phyloP scores from a whole-genome alignment of 2,329 filamentous ascomycete species.

The Septoria linicola region DNA sequence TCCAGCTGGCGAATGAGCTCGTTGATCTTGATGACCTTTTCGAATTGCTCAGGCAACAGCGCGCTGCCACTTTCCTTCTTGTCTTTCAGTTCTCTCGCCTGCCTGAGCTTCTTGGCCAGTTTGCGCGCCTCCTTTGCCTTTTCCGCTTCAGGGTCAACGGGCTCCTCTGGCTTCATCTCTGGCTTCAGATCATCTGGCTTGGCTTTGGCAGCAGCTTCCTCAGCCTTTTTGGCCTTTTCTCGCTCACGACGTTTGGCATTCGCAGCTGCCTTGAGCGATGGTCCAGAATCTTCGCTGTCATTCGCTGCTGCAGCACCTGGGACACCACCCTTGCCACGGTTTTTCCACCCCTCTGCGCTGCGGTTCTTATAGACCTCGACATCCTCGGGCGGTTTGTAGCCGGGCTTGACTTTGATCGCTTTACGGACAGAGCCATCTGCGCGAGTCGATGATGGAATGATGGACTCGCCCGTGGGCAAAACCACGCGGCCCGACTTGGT shows the following conservation, averaged over 20 bases:
- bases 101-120: constrained; percentile 89
- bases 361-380: constrained; percentile 95
- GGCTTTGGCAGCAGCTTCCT: constrained; percentile 61
- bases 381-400: constrained; percentile 92
- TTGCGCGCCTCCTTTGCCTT: constrained; percentile 90
- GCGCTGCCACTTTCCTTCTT: constrained; percentile 86
- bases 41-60: constrained; percentile 88
- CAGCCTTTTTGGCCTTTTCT: constrained; percentile 56
- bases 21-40: constrained; percentile 95
- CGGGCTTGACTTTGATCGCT: constrained; percentile 90
- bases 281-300: constrained; percentile 40
- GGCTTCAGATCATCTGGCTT: constrained; percentile 42
- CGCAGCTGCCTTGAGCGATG: constrained; percentile 49
- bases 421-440: constrained; percentile 88
- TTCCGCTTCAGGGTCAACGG: constrained; percentile 68
- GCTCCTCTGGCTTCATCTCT: constrained; percentile 43
- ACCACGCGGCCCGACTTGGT: constrained; percentile 62
- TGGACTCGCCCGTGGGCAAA: constrained; percentile 71
- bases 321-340: constrained; percentile 65
- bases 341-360: constrained; percentile 80
- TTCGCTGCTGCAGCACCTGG: constrained; percentile 66
- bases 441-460: constrained; percentile 83
- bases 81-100: constrained; percentile 83
- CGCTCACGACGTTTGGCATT: constrained; percentile 75
- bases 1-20: constrained; percentile 89